Evolutionary conservation across 768 basidiomycete species (phyloP).

Genomic region (Lanmaoa rubissima): DNA sequence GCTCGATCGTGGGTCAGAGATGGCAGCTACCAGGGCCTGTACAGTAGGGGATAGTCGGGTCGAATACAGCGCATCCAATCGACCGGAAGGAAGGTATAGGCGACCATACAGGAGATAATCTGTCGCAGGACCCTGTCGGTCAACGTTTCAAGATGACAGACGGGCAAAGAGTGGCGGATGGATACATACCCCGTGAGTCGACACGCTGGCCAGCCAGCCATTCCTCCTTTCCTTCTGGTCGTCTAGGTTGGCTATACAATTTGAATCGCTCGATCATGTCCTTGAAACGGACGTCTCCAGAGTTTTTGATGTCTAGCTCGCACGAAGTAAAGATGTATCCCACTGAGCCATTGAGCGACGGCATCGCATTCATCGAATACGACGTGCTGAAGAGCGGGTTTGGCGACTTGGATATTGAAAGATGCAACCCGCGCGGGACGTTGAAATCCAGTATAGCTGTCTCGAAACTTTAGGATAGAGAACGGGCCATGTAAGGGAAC

Average conservation of each 20-base stretch:
- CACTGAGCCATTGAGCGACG: slow-evolving; percentile 87
- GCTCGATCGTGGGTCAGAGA: slow-evolving; percentile 71
- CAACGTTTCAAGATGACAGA: slow-evolving; percentile 17
- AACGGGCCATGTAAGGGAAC: slow-evolving; percentile 16
- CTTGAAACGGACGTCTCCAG: slow-evolving; percentile 75
- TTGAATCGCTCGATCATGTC: slow-evolving; percentile 88
- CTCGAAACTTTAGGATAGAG: slow-evolving; percentile 5
- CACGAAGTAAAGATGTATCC: slow-evolving; percentile 94
- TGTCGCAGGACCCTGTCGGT: slow-evolving; percentile 33
- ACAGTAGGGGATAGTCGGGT: slow-evolving; percentile 74
- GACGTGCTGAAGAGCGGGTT: slow-evolving; percentile 87
- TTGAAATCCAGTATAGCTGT: slow-evolving; percentile 89
- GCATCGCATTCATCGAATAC: slow-evolving; percentile 90
- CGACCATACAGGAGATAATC: slow-evolving; percentile 95
- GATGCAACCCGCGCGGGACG: slow-evolving; percentile 77
- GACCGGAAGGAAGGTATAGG: slow-evolving; percentile 82
- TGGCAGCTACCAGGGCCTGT: slow-evolving; percentile 82
- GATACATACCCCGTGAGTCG: slow-evolving; percentile 64
- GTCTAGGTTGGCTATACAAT: slow-evolving; percentile 76
- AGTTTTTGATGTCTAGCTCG: slow-evolving; percentile 67
- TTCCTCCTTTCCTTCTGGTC: slow-evolving; percentile 76
- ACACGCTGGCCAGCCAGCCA: slow-evolving; percentile 81
- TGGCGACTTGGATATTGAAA: slow-evolving; percentile 84
- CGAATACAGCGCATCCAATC: slow-evolving; percentile 88
- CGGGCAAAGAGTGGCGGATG: background rate